Conservation (phyloP, 192 early-diverging fungal genomes). For the Backusella luteola region DNA sequence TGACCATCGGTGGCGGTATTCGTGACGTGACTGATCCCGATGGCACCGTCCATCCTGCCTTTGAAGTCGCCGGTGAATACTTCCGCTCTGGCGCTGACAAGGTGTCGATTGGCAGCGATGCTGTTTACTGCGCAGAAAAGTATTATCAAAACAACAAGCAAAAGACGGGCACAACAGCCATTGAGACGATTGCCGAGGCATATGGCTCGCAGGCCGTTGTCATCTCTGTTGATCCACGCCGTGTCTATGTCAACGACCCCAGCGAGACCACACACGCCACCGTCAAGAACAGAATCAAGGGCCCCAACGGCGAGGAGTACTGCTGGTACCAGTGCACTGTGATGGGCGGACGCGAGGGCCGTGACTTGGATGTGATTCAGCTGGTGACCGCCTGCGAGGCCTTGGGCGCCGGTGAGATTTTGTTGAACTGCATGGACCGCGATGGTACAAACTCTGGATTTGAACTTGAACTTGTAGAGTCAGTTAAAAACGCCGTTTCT, state of each 20-base stretch:
- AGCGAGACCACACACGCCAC: constrained; percentile 74
- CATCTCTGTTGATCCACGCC: constrained; percentile 94
- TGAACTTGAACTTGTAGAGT: constrained; percentile 81
- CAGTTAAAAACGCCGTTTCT: constrained; percentile 73
- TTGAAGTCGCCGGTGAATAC: constrained; percentile 98
- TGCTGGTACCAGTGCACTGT: constrained; percentile 99
- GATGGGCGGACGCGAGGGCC: constrained; percentile 93
- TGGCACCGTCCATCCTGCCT: constrained; percentile 74
- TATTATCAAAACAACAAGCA: constrained; percentile 58
- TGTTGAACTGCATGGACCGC: constrained; percentile 98
- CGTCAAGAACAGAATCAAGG: constrained; percentile 65
- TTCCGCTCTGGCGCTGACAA: constrained; percentile 99
- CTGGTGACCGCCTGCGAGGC: constrained; percentile 84
- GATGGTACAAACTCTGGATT: constrained; percentile 98
- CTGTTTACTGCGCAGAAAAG: constrained; percentile 95
- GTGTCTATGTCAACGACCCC: constrained; percentile 86
- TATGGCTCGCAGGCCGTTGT: constrained; percentile 99
- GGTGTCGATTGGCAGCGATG: constrained; percentile 98
- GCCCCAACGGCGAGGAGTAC: constrained; percentile 90
- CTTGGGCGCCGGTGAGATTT: constrained; percentile 94
- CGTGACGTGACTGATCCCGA: constrained; percentile 88
- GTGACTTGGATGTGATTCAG: constrained; percentile 93
- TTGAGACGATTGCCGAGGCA: constrained; percentile 90
- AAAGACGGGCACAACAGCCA: constrained; percentile 75
- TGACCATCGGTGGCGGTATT: constrained; percentile 99